Evolutionary conservation across 768 basidiomycete genomes (phyloP), one percentile per base, ranked within the genome.

Genomic region (Leccinum uliginosum): DNA sequence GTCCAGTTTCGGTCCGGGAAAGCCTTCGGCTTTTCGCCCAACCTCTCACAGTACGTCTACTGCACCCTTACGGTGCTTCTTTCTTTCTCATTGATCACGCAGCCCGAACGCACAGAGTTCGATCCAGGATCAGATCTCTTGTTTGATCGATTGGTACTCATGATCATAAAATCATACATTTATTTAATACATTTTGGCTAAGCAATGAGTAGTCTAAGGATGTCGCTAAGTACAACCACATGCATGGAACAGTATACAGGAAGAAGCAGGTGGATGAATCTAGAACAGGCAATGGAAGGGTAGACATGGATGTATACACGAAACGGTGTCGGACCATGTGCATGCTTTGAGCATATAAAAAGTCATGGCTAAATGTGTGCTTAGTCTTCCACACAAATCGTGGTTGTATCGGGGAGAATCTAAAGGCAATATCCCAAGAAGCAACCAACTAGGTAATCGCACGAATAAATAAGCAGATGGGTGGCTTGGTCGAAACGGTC

Each of bases 351-450:
- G 59, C 56, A 63, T 58, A 60, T 60, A 50, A 34, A 30, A 21
- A 57, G 50, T 62, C 58, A 55, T 61, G 58, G 50, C 17, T 43
- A 58, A 59, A 55, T 55, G 47, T 52, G 45, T 45, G 54, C 54
- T 43, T 60, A 62, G 53, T 58, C 65, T 57, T 62, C 60, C 58
- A 60, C 62, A 58, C 53, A 56, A 59, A 53, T 56, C 59, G 59
- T 58, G 54, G 56, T 29, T 67, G 64, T 55, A 57, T 63, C 61
- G 54, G 56, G 65, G 55, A 49, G 57, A 51, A 60, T 68, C 67
- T 70, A 68, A 51, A 55, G 44, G 51, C 29, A 65, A 55, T 66
- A 68, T 68, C 62, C 62, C 60, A 66, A 68, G 64, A 63, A 68
- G 60, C 55, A 61, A 59, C 53, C 64, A 63, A 60, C 59, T 59